These are phyloP conservation scores for Pestalotiopsis sp. DNA, from an alignment of 2,329 filamentous ascomycete genomes.

Conservation along the genomic window DNA sequence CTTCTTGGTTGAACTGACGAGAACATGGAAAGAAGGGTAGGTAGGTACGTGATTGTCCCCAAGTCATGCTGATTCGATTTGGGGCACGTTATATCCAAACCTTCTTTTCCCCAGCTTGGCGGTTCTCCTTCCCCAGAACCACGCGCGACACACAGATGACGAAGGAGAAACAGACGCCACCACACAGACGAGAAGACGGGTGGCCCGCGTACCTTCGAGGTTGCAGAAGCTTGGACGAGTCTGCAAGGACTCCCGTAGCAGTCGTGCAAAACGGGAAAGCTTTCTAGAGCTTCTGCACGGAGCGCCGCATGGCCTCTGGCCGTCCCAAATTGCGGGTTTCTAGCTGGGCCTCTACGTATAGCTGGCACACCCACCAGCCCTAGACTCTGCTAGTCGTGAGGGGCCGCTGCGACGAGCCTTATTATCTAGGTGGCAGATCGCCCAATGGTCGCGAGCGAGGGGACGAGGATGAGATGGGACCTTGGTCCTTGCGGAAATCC, in stretches of 20 bases:
- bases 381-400: constrained; percentile 2
- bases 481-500: constrained; percentile 10
- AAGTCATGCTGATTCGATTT: neutral
- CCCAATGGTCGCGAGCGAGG: neutral
- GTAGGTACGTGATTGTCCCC: neutral
- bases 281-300: constrained; percentile 27
- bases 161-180: neutral
- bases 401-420: constrained; percentile 7
- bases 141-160: neutral
- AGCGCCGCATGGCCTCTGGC: constrained; percentile 19
- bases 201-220: neutral
- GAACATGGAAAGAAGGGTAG: neutral
- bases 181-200: neutral
- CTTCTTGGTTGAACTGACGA: neutral
- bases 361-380: neutral
- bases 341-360: neutral
- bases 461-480: neutral
- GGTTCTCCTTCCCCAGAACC: neutral
- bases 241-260: neutral
- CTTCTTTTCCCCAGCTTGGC: neutral
- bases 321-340: neutral
- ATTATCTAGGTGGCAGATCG: constrained; percentile 4
- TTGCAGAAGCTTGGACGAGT: neutral
- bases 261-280: neutral
- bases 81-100: neutral